Evolutionary conservation across 208 protist genomes (phyloP).

Genomic region (Vickermania ingenoplastis): DNA sequence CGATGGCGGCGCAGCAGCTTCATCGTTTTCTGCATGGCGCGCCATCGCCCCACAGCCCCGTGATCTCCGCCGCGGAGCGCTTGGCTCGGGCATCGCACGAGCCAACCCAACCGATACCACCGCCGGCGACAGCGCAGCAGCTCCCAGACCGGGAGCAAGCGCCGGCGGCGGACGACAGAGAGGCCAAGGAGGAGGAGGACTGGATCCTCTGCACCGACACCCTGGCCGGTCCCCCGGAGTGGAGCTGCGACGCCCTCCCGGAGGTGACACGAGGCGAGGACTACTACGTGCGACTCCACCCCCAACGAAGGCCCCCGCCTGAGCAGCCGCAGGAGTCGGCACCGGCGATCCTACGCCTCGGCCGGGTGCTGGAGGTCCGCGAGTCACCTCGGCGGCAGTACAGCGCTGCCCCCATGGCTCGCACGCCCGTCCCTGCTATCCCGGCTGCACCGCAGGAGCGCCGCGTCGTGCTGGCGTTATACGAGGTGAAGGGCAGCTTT

Average conservation of each 20-base stretch:
- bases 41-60: background rate
- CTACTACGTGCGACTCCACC: background rate
- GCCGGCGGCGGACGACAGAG: background rate
- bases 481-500: slow-evolving; percentile 34
- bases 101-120: background rate
- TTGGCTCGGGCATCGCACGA: background rate
- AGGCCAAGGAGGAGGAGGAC: too few species aligned
- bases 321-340: background rate
- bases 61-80: background rate
- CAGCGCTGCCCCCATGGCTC: background rate
- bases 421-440: background rate
- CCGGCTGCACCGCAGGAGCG: background rate
- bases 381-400: background rate
- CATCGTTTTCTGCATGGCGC: background rate
- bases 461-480: slow-evolving; percentile 2
- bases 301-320: background rate
- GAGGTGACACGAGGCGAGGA: background rate
- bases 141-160: background rate
- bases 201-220: too few species aligned
- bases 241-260: background rate
- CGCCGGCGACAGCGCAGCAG: background rate
- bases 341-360: background rate
- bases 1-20: background rate
- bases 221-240: background rate
- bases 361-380: background rate